phyloP scores from a whole-genome alignment of 2,329 filamentous ascomycete genomes.

The Helotiales sp. region DNA sequence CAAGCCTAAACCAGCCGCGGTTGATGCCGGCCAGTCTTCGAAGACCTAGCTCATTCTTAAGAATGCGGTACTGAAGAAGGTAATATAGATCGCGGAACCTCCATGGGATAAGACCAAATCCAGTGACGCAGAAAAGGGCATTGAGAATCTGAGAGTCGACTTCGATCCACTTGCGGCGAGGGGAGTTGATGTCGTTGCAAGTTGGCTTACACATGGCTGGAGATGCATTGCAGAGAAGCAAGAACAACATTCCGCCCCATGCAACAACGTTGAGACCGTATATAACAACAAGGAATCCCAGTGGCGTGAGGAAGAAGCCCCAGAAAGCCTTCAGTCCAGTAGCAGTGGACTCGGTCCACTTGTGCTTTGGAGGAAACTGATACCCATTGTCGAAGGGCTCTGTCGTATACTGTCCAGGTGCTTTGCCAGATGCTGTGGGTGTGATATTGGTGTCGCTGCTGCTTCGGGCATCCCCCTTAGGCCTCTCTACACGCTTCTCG shows the following conservation, averaged over 20 bases:
- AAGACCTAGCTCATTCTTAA: constrained; percentile 54
- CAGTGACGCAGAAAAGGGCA: constrained; percentile 82
- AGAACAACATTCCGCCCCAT: constrained; percentile 90
- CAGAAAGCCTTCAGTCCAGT: constrained; percentile 63
- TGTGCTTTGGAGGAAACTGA: constrained; percentile 62
- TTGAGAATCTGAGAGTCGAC: constrained; percentile 82
- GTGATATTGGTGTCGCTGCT: constrained; percentile 27
- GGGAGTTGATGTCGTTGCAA: constrained; percentile 73
- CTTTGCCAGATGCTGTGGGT: constrained; percentile 16
- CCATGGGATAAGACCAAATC: constrained; percentile 83
- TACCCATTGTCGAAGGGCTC: constrained; percentile 61
- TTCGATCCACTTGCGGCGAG: constrained; percentile 83
- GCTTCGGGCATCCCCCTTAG: constrained; percentile 12
- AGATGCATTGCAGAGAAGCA: constrained; percentile 74
- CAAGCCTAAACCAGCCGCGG: constrained; percentile 72
- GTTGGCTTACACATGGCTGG: constrained; percentile 71
- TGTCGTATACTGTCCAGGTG: constrained; percentile 27
- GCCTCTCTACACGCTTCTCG: constrained; percentile 8
- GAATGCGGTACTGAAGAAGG: constrained; percentile 63
- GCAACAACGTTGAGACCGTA: constrained; percentile 83
- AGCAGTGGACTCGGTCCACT: constrained; percentile 57
- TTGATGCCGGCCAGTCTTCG: constrained; percentile 74
- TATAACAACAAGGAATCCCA: constrained; percentile 75
- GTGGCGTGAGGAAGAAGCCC: constrained; percentile 71
- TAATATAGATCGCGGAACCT: constrained; percentile 78